These are phyloP conservation scores for Lentinula lateritia DNA, from an alignment of 768 basidiomycete species.

Conservation along the genomic window DNA sequence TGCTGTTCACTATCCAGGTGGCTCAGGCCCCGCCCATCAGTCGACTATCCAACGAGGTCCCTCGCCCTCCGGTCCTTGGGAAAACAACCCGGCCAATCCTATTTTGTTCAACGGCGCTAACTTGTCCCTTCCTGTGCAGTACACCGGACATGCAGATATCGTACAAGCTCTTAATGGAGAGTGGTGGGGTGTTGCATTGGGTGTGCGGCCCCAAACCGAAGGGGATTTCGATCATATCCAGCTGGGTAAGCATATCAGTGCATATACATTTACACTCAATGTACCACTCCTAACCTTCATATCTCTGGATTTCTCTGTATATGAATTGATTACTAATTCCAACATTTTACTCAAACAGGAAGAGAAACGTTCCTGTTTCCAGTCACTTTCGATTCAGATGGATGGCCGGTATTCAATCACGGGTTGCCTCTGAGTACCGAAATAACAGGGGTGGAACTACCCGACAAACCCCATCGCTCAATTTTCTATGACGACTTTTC, in stretches of 20 bases:
- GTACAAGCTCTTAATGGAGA: conserved; percentile 27
- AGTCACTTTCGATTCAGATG: conserved; percentile 27
- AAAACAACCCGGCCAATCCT: conserved; percentile 32
- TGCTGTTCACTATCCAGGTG: conserved; percentile 18
- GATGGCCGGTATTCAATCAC: conserved; percentile 33
- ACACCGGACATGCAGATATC: conserved; percentile 33
- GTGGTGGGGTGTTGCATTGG: conserved; percentile 38
- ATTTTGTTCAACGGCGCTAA: conserved; percentile 34
- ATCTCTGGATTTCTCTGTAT: too few relatives aligned
- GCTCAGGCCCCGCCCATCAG: conserved; percentile 27
- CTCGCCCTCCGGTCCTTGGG: conserved; percentile 35
- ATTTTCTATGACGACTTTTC: conserved; percentile 24
- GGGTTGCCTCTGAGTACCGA: conserved; percentile 25
- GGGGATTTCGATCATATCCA: conserved; percentile 28
- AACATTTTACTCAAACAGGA: conserved; percentile 13
- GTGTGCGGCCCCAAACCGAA: conserved; percentile 27
- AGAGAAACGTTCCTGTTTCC: conserved; percentile 36
- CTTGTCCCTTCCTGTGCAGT: conserved; percentile 27
- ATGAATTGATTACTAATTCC: too few relatives aligned
- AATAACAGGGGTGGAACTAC: conserved; percentile 19
- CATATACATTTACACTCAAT: too few relatives aligned
- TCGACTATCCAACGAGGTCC: conserved; percentile 32
- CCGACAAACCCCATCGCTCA: conserved; percentile 18
- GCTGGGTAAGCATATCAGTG: conserved; percentile 16
- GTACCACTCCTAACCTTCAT: too few relatives aligned